These are phyloP conservation scores for Glycyrrhiza uralensis DNA, from an alignment of 306 rosid genomes.

Conservation along the genomic window DNA sequence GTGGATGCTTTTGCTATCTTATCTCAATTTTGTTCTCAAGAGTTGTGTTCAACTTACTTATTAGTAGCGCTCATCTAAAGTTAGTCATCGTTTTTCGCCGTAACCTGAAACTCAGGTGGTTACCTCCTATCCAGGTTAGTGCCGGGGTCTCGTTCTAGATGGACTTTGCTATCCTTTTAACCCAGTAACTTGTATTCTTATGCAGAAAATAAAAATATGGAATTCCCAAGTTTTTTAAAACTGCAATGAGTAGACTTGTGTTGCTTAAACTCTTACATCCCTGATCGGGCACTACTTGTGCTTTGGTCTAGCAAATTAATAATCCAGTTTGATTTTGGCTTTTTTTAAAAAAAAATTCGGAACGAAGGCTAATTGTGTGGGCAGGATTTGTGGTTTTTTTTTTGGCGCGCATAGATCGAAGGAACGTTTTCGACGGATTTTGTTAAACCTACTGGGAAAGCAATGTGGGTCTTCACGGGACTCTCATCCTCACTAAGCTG, in stretches of 20 bases:
- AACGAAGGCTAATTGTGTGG: background rate
- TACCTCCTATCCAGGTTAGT: background rate
- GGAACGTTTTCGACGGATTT: background rate
- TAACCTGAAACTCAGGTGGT: too few relatives aligned
- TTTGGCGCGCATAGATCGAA: background rate
- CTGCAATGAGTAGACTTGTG: background rate
- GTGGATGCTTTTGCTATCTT: conserved; percentile 37
- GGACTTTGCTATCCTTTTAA: background rate
- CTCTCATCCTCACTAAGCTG: background rate
- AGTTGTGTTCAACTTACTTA: background rate
- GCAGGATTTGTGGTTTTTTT: background rate
- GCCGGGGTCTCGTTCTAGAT: background rate
- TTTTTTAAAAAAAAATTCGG: too few relatives aligned
- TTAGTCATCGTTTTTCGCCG: background rate
- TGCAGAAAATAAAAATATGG: background rate
- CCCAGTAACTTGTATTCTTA: background rate
- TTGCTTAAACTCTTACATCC: background rate
- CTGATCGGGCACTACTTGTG: too few relatives aligned
- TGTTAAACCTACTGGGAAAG: background rate
- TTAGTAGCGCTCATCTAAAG: background rate
- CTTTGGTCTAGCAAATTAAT: too few relatives aligned
- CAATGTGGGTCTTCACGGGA: background rate
- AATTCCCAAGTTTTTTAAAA: background rate
- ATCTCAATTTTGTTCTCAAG: conserved; percentile 3
- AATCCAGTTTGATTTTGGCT: too few relatives aligned